These are phyloP conservation scores for Sophora flavescens DNA, from an alignment of 306 rosid genomes.

Conservation along the genomic window DNA sequence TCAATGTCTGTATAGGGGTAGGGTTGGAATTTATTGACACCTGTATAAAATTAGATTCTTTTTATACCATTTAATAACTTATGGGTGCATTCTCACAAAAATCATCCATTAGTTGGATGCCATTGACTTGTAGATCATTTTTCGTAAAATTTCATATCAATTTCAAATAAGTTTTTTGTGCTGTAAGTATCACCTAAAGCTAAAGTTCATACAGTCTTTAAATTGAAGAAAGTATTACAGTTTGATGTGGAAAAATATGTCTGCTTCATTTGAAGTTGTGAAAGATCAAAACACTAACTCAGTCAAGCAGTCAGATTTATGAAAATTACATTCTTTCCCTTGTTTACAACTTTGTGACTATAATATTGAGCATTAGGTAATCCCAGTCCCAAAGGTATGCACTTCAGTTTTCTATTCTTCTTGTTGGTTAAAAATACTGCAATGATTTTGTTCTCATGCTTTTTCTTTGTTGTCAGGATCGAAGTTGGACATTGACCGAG, in stretches of 20 bases:
- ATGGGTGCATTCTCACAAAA: constrained; percentile 16
- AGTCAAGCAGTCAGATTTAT: background rate
- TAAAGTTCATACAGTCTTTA: constrained; percentile 15
- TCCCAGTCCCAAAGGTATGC: constrained; percentile 24
- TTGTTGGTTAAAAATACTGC: constrained; percentile 17
- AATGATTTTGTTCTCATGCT: constrained; percentile 37
- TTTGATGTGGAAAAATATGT: constrained; percentile 2
- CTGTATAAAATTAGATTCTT: background rate
- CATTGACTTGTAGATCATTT: constrained; percentile 1
- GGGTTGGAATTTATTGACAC: constrained; percentile 3
- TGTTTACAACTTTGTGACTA: constrained; percentile 1
- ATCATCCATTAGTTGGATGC: background rate
- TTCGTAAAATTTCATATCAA: constrained; percentile 12
- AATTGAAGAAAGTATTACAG: constrained; percentile 1
- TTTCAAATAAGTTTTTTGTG: background rate
- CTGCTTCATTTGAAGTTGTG: background rate
- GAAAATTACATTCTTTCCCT: background rate
- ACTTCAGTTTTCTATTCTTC: constrained; percentile 27
- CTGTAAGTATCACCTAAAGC: constrained; percentile 2
- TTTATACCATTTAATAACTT: constrained; percentile 18
- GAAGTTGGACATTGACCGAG: constrained; percentile 71
- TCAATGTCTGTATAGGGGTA: constrained; percentile 9
- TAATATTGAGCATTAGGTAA: constrained; percentile 21
- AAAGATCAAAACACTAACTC: background rate
- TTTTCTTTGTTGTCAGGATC: constrained; percentile 63